Base-by-base conservation (phyloP, 331 rosid species). In the Phaseolus coccineus region DNA sequence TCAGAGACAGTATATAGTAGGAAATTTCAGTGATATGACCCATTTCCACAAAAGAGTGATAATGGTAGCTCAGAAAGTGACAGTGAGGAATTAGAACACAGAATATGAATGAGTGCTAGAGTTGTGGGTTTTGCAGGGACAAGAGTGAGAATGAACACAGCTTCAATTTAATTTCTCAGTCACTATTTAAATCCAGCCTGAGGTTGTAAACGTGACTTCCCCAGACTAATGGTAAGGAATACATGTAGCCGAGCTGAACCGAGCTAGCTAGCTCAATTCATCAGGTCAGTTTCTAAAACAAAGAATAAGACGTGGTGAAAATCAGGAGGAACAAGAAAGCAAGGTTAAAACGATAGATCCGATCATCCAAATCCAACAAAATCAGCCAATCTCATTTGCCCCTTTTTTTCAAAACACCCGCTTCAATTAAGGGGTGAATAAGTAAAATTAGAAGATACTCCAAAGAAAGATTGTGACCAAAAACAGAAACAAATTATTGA, bases 401-500 rank as follows among this genome's bases (percentile, higher is more conserved):
- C 73, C 4, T 6, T 47, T 76, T 28, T 46, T 15, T 19, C 22
- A 19, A n/a, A 9, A 69, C 37, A 80, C n/a, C 52, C 5, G 13
- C 48, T 67, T 66, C 37, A 44, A 75, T 35, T 35, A 9, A 52
- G 8, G 46, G 40, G 30, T 50, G 48, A 19, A 33, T 8, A 14
- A 78, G 70, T 62, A 11, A 59, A 15, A 59, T 7, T 62, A 77
- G 65, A 2, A 72, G 15, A 77, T 12, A 48, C 61, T 28, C 47
- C 7, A 39, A 14, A 25, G 67, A 4, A 71, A 16, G 15, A 46
- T 27, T 24, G 40, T 15, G 12, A 16, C 69, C 53, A 42, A 51
- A 75, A 69, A 64, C 22, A 53, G 71, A 42, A 84, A 16, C 44
- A 55, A 9, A 2, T 3, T n/a, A 88, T 77, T 80, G 81, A 63